These are phyloP conservation scores for Colletotrichum destructivum DNA, from an alignment of 2,329 filamentous ascomycete genomes.

Conservation along the genomic window DNA sequence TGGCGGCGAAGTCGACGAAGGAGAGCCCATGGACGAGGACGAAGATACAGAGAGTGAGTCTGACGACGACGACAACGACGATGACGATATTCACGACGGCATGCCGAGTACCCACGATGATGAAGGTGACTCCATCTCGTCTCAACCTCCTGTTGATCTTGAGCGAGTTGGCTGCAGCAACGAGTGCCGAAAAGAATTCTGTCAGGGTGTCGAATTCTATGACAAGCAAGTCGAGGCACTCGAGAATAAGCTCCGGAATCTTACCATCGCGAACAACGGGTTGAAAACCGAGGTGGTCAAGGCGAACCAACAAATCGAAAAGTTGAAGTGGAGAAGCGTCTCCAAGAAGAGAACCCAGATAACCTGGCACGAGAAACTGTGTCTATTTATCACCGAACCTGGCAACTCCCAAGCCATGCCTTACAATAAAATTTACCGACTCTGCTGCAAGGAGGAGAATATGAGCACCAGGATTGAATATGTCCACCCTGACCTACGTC, in stretches of 20 bases:
- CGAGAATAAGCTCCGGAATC: not conserved
- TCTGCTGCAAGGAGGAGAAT: conserved; percentile 54
- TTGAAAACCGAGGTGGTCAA: not conserved
- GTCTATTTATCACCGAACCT: not conserved
- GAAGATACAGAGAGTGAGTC: not conserved
- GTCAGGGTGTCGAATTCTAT: not conserved
- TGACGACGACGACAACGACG: not conserved
- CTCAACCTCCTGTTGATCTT: not conserved
- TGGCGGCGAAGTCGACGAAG: not conserved
- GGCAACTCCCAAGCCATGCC: not conserved
- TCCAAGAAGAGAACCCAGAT: not conserved
- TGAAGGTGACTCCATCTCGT: not conserved
- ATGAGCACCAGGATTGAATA: conserved; percentile 44
- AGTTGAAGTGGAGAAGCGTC: not conserved
- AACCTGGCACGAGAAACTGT: conserved; percentile 29
- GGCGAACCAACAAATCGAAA: not conserved
- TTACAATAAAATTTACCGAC: conserved; percentile 45
- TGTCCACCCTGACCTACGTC: conserved; percentile 50
- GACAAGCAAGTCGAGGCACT: conserved; percentile 11
- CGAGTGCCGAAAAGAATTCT: conserved; percentile 1
- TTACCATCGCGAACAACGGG: not conserved
- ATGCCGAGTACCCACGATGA: not conserved
- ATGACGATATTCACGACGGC: not conserved
- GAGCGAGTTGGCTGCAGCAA: conserved; percentile 18
- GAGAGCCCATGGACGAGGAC: not conserved